Base-by-base conservation (phyloP, 78 protist genomes). In the Cavenderia fasciculata region DNA sequence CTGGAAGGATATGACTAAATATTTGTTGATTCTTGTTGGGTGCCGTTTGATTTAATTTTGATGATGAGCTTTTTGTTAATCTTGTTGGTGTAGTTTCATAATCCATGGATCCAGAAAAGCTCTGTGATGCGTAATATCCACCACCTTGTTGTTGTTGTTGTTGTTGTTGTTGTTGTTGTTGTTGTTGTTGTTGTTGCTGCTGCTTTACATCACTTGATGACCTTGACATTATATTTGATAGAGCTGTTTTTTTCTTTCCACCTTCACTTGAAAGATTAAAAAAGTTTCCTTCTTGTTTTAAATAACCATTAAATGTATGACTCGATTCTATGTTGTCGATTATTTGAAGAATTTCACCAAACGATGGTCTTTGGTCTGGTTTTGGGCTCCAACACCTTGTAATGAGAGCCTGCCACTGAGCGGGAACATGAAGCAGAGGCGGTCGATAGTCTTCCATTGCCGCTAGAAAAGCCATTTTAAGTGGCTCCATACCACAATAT, bases 401-500 rank as follows among this genome's bases (percentile, higher is more conserved):
- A 21, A 82, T 57, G 38, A 82, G 41, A 0, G 36, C 19, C 0
- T 44, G 2, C 90, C 90, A 82, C 25, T 49, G 44, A 4, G 49
- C 31, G n/a, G 77, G 90, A 2, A 82, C 19, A 5, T 46, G 44
- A 6, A 1, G 25, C 27, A 82, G 21, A 31, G 90, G 78, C 38
- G 74, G 74, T 65, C 90, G 44, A 82, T 68, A 82, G 29, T 82
- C 90, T 41, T 82, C 76, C 41, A 82, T 59, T 11, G 76, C 65
- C 0, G 78, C 90, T 1, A 82, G 36, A 16, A 82, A 82, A 18
- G 90, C 90, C 90, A 82, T 69, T 56, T 59, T 66, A 12, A 82
- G 49, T 18, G 90, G 90, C 38, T 82, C 90, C 90, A 82, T 82
- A 25, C 70, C 90, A 51, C 74, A 47, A 16, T 82, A 82, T 57